These are phyloP conservation scores for Penicillium sp. DNA, from an alignment of 2,329 filamentous ascomycete genomes.

Conservation along the genomic window DNA sequence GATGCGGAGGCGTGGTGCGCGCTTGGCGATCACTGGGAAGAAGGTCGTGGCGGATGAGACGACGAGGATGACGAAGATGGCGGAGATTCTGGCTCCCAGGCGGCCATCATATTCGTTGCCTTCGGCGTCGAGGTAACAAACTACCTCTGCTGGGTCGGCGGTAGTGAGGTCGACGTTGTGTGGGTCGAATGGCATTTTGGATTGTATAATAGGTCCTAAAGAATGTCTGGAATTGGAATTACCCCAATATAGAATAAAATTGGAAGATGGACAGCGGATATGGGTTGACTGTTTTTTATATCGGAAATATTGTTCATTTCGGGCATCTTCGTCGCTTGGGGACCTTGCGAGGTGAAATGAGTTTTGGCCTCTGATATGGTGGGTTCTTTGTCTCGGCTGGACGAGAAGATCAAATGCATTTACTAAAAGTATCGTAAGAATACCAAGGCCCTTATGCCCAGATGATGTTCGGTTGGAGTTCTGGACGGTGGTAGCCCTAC, in stretches of 20 bases:
- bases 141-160: slow-evolving; percentile 41
- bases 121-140: slow-evolving; percentile 48
- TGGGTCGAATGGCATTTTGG: slow-evolving; percentile 34
- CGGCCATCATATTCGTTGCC: slow-evolving; percentile 53
- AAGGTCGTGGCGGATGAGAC: slow-evolving; percentile 40
- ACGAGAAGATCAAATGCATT: neutral
- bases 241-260: neutral
- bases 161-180: slow-evolving; percentile 43
- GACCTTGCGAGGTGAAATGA: neutral
- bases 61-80: slow-evolving; percentile 45
- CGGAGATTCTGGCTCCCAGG: slow-evolving; percentile 41
- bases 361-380: neutral
- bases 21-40: slow-evolving; percentile 47
- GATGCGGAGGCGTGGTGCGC: slow-evolving; percentile 34
- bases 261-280: neutral
- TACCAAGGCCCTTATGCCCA: neutral
- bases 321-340: neutral
- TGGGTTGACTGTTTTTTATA: neutral
- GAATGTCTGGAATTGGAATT: neutral
- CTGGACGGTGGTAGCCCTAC: neutral
- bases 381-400: neutral
- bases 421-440: neutral
- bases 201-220: neutral
- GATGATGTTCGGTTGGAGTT: neutral
- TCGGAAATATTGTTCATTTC: neutral